Conservation (phyloP, 2,329 filamentous ascomycete species). For the Xylaria sp. region DNA sequence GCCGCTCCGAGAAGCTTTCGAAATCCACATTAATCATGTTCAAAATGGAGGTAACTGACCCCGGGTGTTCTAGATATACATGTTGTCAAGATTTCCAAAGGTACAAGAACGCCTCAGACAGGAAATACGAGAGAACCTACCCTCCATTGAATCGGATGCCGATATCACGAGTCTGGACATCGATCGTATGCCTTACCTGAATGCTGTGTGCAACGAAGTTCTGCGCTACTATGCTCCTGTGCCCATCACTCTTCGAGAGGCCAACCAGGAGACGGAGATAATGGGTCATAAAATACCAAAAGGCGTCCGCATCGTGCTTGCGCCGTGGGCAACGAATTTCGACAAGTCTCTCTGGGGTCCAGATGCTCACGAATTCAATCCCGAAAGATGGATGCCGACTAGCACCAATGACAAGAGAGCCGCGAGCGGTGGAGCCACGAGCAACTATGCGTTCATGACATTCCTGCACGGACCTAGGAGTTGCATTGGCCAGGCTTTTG, state of each 20-base stretch:
- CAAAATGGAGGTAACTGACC: too few relatives aligned
- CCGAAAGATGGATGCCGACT: slow-evolving; percentile 71
- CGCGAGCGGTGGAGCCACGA: slow-evolving; percentile 72
- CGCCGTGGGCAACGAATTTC: slow-evolving; percentile 72
- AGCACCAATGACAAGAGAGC: slow-evolving; percentile 46
- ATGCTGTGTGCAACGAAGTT: slow-evolving; percentile 52
- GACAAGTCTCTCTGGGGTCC: slow-evolving; percentile 74
- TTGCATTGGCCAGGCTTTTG: slow-evolving; percentile 84
- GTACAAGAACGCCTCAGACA: slow-evolving; percentile 47
- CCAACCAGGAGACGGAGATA: slow-evolving; percentile 61
- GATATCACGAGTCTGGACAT: slow-evolving; percentile 44
- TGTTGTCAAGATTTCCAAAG: slow-evolving; percentile 44
- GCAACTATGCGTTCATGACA: slow-evolving; percentile 78
- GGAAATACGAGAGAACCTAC: slow-evolving; percentile 47
- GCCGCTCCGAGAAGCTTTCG: too few relatives aligned
- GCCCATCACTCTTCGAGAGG: slow-evolving; percentile 64
- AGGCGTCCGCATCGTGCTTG: slow-evolving; percentile 68
- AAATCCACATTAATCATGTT: too few relatives aligned
- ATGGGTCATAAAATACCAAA: slow-evolving; percentile 65
- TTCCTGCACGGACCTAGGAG: slow-evolving; percentile 86
- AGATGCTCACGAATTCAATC: slow-evolving; percentile 76
- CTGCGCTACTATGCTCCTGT: slow-evolving; percentile 51
- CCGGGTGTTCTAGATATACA: too few relatives aligned
- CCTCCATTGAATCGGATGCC: slow-evolving; percentile 41
- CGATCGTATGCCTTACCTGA: slow-evolving; percentile 47